Conservation (phyloP, 2,329 filamentous ascomycete genomes). For the Fusarium tuaranense region DNA sequence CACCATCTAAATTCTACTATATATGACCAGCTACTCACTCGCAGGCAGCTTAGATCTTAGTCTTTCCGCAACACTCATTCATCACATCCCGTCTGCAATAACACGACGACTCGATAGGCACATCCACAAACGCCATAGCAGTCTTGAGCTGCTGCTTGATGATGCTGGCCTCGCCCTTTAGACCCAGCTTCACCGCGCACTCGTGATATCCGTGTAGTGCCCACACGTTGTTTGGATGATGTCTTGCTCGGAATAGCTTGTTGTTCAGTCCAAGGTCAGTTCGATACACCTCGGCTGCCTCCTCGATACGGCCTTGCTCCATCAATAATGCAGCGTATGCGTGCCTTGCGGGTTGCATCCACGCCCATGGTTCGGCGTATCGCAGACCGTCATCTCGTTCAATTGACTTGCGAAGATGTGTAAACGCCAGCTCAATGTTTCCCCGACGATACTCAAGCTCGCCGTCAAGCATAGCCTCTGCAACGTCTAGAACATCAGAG, state of each 20-base stretch:
- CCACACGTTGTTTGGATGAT: slow-evolving; percentile 81
- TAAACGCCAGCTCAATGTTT: slow-evolving; percentile 68
- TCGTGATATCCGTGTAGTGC: slow-evolving; percentile 78
- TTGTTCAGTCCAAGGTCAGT: slow-evolving; percentile 70
- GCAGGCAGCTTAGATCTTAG: neutral
- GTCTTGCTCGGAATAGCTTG: slow-evolving; percentile 69
- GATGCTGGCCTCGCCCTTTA: slow-evolving; percentile 51
- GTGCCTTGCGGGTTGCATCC: slow-evolving; percentile 79
- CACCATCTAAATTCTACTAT: neutral
- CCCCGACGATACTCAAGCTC: slow-evolving; percentile 76
- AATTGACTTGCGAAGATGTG: slow-evolving; percentile 65
- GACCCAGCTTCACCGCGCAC: slow-evolving; percentile 66
- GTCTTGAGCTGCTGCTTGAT: slow-evolving; percentile 59
- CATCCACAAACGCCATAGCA: slow-evolving; percentile 68
- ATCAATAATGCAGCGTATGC: slow-evolving; percentile 75
- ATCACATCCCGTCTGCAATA: slow-evolving; percentile 38
- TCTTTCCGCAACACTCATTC: slow-evolving; percentile 20
- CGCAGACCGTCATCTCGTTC: slow-evolving; percentile 69
- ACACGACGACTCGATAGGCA: slow-evolving; percentile 58
- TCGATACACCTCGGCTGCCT: slow-evolving; percentile 66
- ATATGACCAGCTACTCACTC: neutral
- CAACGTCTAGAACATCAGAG: slow-evolving; percentile 70
- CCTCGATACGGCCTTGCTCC: slow-evolving; percentile 68
- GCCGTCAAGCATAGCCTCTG: slow-evolving; percentile 74
- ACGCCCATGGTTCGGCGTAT: slow-evolving; percentile 80